Conservation (phyloP, 257 asterid genomes). For the Jasminum sambac region DNA sequence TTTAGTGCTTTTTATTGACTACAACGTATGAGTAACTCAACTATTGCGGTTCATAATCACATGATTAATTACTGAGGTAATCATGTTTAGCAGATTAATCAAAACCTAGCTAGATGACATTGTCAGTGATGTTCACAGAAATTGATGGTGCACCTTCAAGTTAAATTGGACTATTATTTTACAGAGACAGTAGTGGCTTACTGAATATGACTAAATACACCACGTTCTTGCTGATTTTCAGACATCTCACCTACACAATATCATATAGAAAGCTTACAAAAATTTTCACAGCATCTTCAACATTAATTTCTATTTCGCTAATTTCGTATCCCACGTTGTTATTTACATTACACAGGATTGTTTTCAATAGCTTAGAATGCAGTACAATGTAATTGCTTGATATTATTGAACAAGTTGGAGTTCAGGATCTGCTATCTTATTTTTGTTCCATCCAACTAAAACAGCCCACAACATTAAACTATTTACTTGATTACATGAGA, state of each 20-base stretch:
- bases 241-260: conserved; percentile 43
- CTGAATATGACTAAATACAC: conserved; percentile 29
- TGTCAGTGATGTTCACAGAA: conserved; percentile 39
- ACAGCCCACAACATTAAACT: too few relatives aligned
- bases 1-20: neutral
- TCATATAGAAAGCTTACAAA: conserved; percentile 29
- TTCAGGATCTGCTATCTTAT: too few relatives aligned
- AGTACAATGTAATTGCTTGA: too few relatives aligned
- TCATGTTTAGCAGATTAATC: conserved; percentile 20
- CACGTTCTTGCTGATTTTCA: conserved; percentile 36
- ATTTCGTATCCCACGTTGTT: neutral
- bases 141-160: conserved; percentile 42
- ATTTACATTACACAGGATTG: neutral
- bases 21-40: neutral
- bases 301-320: neutral
- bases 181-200: conserved; percentile 19
- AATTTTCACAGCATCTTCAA: conserved; percentile 4
- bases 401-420: too few relatives aligned
- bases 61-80: conserved; percentile 24
- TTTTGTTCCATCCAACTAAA: too few relatives aligned
- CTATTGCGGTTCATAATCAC: conserved; percentile 19
- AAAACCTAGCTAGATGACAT: neutral
- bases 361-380: neutral
- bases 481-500: too few relatives aligned
- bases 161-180: conserved; percentile 25